A percentile compares a stretch with the other conserved stretches of the same genome.
Evolutionary conservation across 768 basidiomycete species (phyloP).

Genomic region (Lentinula lateritia): DNA sequence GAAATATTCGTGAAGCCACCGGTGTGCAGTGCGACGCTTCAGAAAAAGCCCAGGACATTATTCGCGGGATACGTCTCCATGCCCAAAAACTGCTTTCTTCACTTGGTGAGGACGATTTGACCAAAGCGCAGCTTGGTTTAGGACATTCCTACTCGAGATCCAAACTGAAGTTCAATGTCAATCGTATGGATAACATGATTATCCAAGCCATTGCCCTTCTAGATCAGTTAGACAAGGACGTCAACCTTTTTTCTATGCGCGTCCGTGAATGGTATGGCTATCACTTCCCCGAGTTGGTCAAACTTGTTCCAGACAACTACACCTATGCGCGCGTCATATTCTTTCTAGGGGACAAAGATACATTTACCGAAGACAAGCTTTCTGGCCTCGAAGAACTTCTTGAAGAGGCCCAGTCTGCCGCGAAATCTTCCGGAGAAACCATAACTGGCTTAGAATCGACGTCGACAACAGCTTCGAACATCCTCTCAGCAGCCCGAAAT

Average conservation of each 20-base stretch:
- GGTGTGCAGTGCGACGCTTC: constrained; percentile 76
- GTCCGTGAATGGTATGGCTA: constrained; percentile 99
- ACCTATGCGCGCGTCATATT: constrained; percentile 84
- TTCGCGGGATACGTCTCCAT: constrained; percentile 90
- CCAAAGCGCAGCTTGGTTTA: constrained; percentile 91
- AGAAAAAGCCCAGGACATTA: constrained; percentile 75
- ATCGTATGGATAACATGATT: constrained; percentile 98
- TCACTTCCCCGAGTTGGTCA: constrained; percentile 96
- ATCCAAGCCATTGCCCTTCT: constrained; percentile 98
- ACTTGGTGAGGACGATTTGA: constrained; percentile 82
- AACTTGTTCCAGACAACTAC: constrained; percentile 89
- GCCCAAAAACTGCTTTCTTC: constrained; percentile 86
- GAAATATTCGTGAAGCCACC: constrained; percentile 69
- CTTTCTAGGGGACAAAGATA: constrained; percentile 88
- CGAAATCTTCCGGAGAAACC: background rate
- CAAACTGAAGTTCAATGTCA: constrained; percentile 97
- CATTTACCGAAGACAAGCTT: constrained; percentile 72
- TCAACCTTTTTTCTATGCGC: constrained; percentile 98
- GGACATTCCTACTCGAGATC: constrained; percentile 97
- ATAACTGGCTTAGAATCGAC: background rate
- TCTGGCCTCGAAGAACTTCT: constrained; percentile 73
- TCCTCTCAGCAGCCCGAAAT: constrained; percentile 89
- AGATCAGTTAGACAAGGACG: constrained; percentile 98
- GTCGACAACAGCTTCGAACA: constrained; percentile 80
- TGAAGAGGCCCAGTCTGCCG: constrained; percentile 53